Conservation (phyloP, 2,329 filamentous ascomycete species). For the Alternaria postmessia region DNA sequence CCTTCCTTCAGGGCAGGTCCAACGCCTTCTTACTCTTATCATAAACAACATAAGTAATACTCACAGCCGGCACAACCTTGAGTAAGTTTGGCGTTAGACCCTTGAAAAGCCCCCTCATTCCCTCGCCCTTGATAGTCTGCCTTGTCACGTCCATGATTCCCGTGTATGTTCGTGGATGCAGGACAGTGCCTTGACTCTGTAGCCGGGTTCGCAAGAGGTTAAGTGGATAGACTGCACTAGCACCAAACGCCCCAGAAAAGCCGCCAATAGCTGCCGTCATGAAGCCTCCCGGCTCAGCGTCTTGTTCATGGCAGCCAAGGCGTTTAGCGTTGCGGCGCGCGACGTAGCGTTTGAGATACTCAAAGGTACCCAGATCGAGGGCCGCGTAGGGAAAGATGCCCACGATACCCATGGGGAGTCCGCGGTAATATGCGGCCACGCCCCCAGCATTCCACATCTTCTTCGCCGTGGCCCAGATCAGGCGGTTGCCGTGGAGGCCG, state of each 20-base stretch:
- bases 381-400: conserved; percentile 99
- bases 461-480: conserved; percentile 81
- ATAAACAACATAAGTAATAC: conserved; percentile 67
- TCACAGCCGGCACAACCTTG: conserved; percentile 95
- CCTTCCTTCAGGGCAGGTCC: conserved; percentile 40
- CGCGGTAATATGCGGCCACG: conserved; percentile 82
- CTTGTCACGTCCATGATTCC: conserved; percentile 88
- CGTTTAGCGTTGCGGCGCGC: conserved; percentile 73
- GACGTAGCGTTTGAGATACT: conserved; percentile 83
- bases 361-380: conserved; percentile 95
- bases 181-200: conserved; percentile 92
- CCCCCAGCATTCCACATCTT: conserved; percentile 87
- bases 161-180: conserved; percentile 88
- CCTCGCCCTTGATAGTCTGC: conserved; percentile 84
- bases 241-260: conserved; percentile 88
- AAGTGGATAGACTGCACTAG: conserved; percentile 91
- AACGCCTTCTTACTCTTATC: conserved; percentile 52
- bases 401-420: conserved; percentile 89
- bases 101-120: conserved; percentile 87
- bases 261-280: conserved; percentile 89
- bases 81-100: conserved; percentile 93
- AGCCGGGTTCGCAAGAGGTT: conserved; percentile 91
- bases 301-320: conserved; percentile 80
- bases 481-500: conserved; percentile 80
- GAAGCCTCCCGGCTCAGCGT: conserved; percentile 77